These are phyloP conservation scores for Malassezia japonica DNA, from an alignment of 1,284 basidiomycete genomes.

Conservation along the genomic window DNA sequence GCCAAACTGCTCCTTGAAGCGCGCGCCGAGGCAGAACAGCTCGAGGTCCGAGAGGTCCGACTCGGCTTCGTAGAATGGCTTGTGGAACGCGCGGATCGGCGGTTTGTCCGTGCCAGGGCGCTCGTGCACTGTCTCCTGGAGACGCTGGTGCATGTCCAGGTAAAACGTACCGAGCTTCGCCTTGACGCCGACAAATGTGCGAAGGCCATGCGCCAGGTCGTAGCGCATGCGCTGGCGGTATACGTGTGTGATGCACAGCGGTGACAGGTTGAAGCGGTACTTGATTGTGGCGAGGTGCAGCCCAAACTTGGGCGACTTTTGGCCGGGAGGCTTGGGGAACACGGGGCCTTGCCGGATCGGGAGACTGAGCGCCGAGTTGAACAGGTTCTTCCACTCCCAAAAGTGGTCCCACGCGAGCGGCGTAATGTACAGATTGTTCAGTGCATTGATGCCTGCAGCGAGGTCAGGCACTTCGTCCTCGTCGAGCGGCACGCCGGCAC, in stretches of 20 bases:
- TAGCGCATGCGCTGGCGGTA: conserved; percentile 70
- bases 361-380: conserved; percentile 67
- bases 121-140: conserved; percentile 60
- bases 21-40: conserved; percentile 67
- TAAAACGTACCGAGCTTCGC: conserved; percentile 70
- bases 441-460: neutral
- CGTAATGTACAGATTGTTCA: conserved; percentile 74
- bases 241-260: conserved; percentile 74
- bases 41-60: conserved; percentile 69
- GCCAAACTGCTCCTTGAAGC: conserved; percentile 53
- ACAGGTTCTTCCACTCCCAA: conserved; percentile 80
- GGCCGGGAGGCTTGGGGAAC: conserved; percentile 58
- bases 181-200: conserved; percentile 72
- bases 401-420: conserved; percentile 82
- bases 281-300: conserved; percentile 83
- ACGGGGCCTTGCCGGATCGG: conserved; percentile 78
- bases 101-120: conserved; percentile 19
- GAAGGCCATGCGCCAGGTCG: conserved; percentile 68
- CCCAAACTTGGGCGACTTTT: conserved; percentile 77
- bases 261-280: conserved; percentile 70
- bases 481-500: conserved; percentile 21
- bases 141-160: conserved; percentile 84
- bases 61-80: conserved; percentile 86
- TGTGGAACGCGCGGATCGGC: conserved; percentile 53
- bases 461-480: neutral